Evolutionary conservation across 1,284 basidiomycete genomes (phyloP).

Genomic region (Trametes sp.): DNA sequence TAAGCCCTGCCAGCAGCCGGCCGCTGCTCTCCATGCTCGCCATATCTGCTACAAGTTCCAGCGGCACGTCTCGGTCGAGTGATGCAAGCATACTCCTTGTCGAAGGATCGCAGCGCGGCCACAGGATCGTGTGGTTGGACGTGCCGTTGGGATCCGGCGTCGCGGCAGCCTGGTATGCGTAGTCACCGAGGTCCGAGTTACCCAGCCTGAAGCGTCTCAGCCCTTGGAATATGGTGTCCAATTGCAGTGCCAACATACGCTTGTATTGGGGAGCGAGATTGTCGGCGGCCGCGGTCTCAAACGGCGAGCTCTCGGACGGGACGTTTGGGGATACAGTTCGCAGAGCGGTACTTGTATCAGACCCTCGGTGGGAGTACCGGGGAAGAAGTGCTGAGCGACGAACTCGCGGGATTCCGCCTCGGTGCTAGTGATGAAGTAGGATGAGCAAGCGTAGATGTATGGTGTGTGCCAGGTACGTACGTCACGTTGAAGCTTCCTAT

Average conservation of each 20-base stretch:
- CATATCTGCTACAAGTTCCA: no score
- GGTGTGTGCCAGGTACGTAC: constrained; percentile 5
- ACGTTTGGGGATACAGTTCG: constrained; percentile 37
- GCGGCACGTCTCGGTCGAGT: no score
- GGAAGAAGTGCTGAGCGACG: constrained; percentile 1
- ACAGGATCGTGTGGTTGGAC: no score
- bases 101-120: no score
- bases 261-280: constrained; percentile 58
- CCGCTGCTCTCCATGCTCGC: no score
- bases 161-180: no score
- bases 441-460: no score
- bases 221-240: constrained; percentile 62
- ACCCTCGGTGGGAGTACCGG: not conserved
- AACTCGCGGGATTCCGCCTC: constrained; percentile 9
- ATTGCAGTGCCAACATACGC: constrained; percentile 57
- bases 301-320: constrained; percentile 57
- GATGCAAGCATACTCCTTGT: no score
- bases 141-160: no score
- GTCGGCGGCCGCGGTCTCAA: constrained; percentile 52
- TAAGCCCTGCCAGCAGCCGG: no score
- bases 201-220: constrained; percentile 59
- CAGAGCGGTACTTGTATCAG: constrained; percentile 29
- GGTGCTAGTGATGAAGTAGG: not conserved
- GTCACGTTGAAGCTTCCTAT: constrained; percentile 29
- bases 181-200: no score